A percentile compares a stretch with the other conserved stretches of the same genome.
These are phyloP conservation scores for Aspergillus arachidicola DNA, from an alignment of 2,329 filamentous ascomycete species.

Conservation along the genomic window DNA sequence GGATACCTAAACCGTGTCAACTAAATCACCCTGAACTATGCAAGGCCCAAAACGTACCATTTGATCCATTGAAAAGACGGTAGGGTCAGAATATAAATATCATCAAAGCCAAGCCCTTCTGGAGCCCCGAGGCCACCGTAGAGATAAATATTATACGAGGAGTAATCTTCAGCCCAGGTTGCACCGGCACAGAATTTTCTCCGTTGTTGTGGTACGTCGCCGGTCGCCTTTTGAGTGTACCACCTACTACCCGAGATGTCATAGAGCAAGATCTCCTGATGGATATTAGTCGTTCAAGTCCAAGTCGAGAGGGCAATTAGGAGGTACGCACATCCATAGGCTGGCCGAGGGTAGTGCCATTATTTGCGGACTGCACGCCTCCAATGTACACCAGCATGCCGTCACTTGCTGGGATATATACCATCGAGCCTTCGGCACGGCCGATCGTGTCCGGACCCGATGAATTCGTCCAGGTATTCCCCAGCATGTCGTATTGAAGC, in stretches of 20 bases:
- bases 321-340: neutral
- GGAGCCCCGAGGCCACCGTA: neutral
- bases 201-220: slow-evolving; percentile 2
- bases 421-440: slow-evolving; percentile 9
- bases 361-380: neutral
- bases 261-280: slow-evolving; percentile 7
- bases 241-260: slow-evolving; percentile 10
- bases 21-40: neutral
- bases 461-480: slow-evolving; percentile 11
- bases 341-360: neutral
- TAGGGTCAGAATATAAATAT: slow-evolving; percentile 1
- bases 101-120: neutral
- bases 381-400: slow-evolving; percentile 13
- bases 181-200: slow-evolving; percentile 7
- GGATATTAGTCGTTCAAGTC: neutral
- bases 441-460: slow-evolving; percentile 9
- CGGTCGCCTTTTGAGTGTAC: slow-evolving; percentile 13
- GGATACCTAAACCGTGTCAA: neutral
- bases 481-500: slow-evolving; percentile 6
- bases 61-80: slow-evolving; percentile 10
- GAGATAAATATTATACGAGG: slow-evolving; percentile 10
- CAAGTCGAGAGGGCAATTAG: no score
- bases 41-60: neutral
- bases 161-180: slow-evolving; percentile 8
- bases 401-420: slow-evolving; percentile 10